phyloP scores from a whole-genome alignment of 2,329 filamentous ascomycete species.

The Paradendryphiella salina region DNA sequence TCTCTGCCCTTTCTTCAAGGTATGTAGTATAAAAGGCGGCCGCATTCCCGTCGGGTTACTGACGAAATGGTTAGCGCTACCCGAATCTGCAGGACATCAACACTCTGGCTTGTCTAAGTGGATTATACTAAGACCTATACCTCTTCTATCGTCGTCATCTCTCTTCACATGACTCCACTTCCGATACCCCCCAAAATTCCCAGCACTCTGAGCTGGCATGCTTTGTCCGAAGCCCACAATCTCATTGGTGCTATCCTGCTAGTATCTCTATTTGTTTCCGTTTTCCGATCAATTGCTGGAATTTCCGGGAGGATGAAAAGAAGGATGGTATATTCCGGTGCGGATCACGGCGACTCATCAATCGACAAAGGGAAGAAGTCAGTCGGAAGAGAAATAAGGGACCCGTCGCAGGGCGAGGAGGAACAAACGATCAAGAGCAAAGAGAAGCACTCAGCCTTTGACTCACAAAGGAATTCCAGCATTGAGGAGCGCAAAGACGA shows the following conservation, averaged over 20 bases:
- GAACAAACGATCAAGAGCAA: background rate
- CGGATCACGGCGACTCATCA: conserved; percentile 1
- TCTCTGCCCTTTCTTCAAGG: conserved; percentile 32
- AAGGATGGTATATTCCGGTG: conserved; percentile 8
- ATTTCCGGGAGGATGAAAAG: conserved; percentile 24
- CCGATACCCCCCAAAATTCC: conserved; percentile 18
- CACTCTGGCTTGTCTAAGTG: conserved; percentile 23
- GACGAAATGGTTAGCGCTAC: conserved; percentile 34
- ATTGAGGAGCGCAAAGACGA: background rate
- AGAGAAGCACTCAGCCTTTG: background rate
- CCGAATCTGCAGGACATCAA: conserved; percentile 34
- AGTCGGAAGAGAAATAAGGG: conserved; percentile 5
- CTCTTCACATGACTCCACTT: conserved; percentile 39
- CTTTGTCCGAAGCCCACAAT: conserved; percentile 6
- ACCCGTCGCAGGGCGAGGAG: conserved; percentile 1
- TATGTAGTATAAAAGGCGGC: conserved; percentile 43
- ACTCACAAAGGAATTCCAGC: background rate
- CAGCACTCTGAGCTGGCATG: conserved; percentile 17
- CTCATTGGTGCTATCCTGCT: conserved; percentile 26
- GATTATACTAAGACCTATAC: conserved; percentile 24
- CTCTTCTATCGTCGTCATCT: conserved; percentile 15
- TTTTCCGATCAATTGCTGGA: conserved; percentile 19
- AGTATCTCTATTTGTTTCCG: conserved; percentile 21
- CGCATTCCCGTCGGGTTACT: conserved; percentile 27
- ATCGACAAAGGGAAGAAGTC: background rate